phyloP scores from a whole-genome alignment of 2,329 filamentous ascomycete species.

The Colletotrichum spaethianum region DNA sequence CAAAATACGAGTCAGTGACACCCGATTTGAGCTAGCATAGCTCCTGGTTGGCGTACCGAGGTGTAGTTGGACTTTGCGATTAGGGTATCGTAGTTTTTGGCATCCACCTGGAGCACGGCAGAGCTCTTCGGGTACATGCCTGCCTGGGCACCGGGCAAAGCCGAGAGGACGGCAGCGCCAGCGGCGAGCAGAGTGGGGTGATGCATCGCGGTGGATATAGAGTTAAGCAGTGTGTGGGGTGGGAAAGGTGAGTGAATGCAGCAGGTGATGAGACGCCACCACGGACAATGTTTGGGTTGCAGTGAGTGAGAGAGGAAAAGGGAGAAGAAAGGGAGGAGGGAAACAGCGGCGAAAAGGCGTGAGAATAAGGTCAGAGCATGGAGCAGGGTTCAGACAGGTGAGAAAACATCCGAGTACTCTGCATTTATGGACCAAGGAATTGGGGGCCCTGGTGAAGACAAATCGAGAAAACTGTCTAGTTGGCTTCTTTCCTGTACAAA shows the following conservation, averaged over 20 bases:
- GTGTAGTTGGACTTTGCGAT: conserved; percentile 93
- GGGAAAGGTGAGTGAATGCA: conserved; percentile 23
- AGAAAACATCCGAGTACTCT: conserved; percentile 1
- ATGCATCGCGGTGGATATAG: conserved; percentile 62
- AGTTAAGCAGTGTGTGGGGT: conserved; percentile 30
- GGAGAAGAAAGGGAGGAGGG: not conserved
- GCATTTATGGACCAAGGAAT: conserved; percentile 19
- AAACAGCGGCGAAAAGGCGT: not conserved
- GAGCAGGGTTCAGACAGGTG: conserved; percentile 15
- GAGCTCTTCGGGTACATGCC: conserved; percentile 89
- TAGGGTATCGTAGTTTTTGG: conserved; percentile 83
- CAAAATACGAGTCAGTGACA: conserved; percentile 21
- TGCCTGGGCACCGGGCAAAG: conserved; percentile 75
- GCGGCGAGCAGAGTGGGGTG: conserved; percentile 66
- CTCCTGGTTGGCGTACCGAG: conserved; percentile 69
- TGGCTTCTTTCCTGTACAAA: conserved; percentile 51
- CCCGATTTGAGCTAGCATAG: not conserved
- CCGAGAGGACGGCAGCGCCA: conserved; percentile 75
- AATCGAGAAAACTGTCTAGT: conserved; percentile 33
- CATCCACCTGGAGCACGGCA: conserved; percentile 85
- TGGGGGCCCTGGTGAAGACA: not conserved
- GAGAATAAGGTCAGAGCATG: conserved; percentile 14
- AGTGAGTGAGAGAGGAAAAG: not conserved
- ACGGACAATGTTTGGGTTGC: not conserved
- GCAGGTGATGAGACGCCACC: conserved; percentile 39